Conservation (phyloP, 495 filamentous ascomycete species). For the Talaromyces liani region DNA sequence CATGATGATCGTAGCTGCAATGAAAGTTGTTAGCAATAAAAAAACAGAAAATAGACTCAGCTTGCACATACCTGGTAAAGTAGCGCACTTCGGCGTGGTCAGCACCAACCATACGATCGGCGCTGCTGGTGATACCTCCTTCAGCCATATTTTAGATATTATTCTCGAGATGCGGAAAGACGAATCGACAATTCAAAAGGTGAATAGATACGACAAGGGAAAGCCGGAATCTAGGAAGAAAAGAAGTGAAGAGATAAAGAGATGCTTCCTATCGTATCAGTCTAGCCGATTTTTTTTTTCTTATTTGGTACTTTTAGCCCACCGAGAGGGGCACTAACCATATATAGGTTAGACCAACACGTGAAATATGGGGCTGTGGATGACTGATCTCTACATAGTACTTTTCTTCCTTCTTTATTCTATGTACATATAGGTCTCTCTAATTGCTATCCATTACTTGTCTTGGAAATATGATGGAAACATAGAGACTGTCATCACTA, state of each 20-base stretch:
- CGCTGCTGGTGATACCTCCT: constrained; percentile 26
- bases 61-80: constrained; percentile 74
- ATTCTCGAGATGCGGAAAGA: neutral
- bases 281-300: constrained; percentile 3
- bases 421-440: no score
- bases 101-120: constrained; percentile 51
- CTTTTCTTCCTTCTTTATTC: neutral
- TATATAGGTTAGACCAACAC: neutral
- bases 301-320: neutral
- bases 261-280: neutral
- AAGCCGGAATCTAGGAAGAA: neutral
- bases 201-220: neutral
- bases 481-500: neutral
- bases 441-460: neutral
- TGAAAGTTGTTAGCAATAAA: neutral
- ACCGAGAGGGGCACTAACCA: no score
- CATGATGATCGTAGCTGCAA: constrained; percentile 88
- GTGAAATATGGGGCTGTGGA: constrained; percentile 1
- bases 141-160: neutral
- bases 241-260: neutral
- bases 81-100: constrained; percentile 91
- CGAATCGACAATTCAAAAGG: neutral
- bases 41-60: constrained; percentile 8
- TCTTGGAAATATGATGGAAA: neutral
- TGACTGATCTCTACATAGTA: neutral